These are phyloP conservation scores for Leptographium wingfieldii DNA, from an alignment of 2,329 filamentous ascomycete species.

Conservation along the genomic window DNA sequence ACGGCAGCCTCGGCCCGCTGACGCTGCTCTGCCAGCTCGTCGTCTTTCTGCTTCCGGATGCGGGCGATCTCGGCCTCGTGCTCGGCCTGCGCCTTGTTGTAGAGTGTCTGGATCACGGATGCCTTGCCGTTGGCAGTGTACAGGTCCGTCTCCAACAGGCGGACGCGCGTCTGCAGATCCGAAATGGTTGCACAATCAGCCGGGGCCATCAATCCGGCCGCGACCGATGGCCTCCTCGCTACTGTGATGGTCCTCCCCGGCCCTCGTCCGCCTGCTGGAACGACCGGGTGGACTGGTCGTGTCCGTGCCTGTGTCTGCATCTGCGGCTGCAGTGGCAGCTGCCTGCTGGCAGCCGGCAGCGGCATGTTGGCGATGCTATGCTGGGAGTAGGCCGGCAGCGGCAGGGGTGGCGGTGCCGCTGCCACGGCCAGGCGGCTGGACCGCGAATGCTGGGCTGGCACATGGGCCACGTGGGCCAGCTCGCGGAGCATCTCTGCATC, in stretches of 20 bases:
- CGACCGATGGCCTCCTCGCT: background rate
- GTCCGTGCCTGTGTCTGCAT: conserved; percentile 19
- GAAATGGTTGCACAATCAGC: conserved; percentile 16
- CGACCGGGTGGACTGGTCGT: background rate
- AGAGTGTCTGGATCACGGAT: conserved; percentile 60
- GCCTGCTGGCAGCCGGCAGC: conserved; percentile 1
- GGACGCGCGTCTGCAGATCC: conserved; percentile 38
- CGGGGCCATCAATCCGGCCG: background rate
- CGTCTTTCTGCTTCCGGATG: conserved; percentile 49
- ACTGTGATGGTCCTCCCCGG: background rate
- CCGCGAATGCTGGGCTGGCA: conserved; percentile 7
- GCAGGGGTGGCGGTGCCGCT: conserved; percentile 8
- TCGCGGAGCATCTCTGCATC: conserved; percentile 10
- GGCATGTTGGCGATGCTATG: conserved; percentile 7
- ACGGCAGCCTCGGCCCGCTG: conserved; percentile 51
- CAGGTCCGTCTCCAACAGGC: conserved; percentile 41
- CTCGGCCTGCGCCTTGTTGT: conserved; percentile 46
- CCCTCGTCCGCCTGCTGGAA: too few relatives aligned
- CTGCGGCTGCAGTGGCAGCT: background rate
- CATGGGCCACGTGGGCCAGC: conserved; percentile 6
- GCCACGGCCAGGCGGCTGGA: conserved; percentile 7
- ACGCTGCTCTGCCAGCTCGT: conserved; percentile 51
- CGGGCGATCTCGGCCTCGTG: conserved; percentile 50
- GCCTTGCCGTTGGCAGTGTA: conserved; percentile 57
- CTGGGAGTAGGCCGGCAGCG: conserved; percentile 11